These are phyloP conservation scores for Ogataea allantospora DNA, from an alignment of 805 yeast species.

Conservation along the genomic window DNA sequence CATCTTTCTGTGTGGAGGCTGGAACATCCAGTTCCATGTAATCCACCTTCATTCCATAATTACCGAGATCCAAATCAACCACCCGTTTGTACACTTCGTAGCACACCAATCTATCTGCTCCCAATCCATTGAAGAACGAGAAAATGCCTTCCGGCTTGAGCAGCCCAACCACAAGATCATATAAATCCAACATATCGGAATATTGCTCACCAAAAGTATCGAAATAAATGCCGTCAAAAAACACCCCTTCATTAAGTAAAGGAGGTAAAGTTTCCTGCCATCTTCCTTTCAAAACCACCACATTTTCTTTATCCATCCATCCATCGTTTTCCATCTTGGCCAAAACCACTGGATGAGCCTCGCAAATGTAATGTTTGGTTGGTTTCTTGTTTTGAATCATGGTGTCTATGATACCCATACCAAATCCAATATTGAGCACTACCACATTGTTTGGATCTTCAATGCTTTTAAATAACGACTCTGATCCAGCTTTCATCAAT, in stretches of 20 bases:
- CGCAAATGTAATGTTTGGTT: slow-evolving; percentile 79
- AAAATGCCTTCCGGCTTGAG: slow-evolving; percentile 80
- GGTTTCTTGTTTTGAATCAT: slow-evolving; percentile 63
- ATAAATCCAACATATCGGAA: slow-evolving; percentile 80
- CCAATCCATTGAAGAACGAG: slow-evolving; percentile 89
- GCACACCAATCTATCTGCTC: slow-evolving; percentile 72
- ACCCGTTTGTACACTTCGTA: slow-evolving; percentile 84
- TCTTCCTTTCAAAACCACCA: slow-evolving; percentile 77
- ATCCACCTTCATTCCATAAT: slow-evolving; percentile 71
- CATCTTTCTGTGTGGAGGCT: slow-evolving; percentile 33
- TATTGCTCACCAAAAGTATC: slow-evolving; percentile 95
- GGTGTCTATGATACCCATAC: slow-evolving; percentile 92
- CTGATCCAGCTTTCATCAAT: slow-evolving; percentile 78
- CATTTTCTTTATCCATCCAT: slow-evolving; percentile 76
- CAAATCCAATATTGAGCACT: slow-evolving; percentile 87
- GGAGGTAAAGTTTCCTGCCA: slow-evolving; percentile 84
- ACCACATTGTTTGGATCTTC: slow-evolving; percentile 38
- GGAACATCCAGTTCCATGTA: slow-evolving; percentile 52
- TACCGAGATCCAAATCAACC: slow-evolving; percentile 73
- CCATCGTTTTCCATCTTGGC: slow-evolving; percentile 66
- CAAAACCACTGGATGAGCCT: slow-evolving; percentile 92
- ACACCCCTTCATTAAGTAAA: slow-evolving; percentile 62
- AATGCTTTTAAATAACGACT: slow-evolving; percentile 56
- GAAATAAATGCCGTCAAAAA: slow-evolving; percentile 87
- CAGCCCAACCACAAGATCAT: slow-evolving; percentile 78